A percentile compares a stretch with the other conserved stretches of the same genome.
Evolutionary conservation across 2,329 filamentous ascomycete genomes (phyloP).

Genomic region (Fusarium illudens): DNA sequence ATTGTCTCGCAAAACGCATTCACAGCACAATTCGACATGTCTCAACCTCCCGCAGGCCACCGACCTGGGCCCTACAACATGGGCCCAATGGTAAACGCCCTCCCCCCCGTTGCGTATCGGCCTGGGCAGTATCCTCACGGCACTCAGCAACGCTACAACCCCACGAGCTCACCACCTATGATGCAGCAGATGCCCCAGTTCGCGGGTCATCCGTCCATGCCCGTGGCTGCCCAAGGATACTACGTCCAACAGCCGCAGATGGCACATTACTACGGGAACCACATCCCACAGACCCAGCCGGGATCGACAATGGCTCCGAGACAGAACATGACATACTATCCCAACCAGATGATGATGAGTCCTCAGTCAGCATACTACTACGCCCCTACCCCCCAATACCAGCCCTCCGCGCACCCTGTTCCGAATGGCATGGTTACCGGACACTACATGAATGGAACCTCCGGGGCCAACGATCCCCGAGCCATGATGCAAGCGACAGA

Average conservation of each 20-base stretch:
- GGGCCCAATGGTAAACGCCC: slow-evolving; percentile 53
- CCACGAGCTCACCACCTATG: slow-evolving; percentile 49
- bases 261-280: slow-evolving; percentile 55
- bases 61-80: slow-evolving; percentile 56
- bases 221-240: slow-evolving; percentile 54
- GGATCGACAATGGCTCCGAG: slow-evolving; percentile 48
- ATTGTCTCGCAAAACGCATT: slow-evolving; percentile 51
- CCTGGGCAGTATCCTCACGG: slow-evolving; percentile 49
- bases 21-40: slow-evolving; percentile 54
- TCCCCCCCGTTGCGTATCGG: slow-evolving; percentile 54
- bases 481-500: slow-evolving; percentile 27
- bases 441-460: slow-evolving; percentile 46
- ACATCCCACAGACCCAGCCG: slow-evolving; percentile 51
- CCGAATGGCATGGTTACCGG: slow-evolving; percentile 47
- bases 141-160: slow-evolving; percentile 47
- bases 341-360: slow-evolving; percentile 54
- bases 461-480: slow-evolving; percentile 40
- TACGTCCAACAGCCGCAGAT: slow-evolving; percentile 58
- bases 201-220: slow-evolving; percentile 49
- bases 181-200: slow-evolving; percentile 54
- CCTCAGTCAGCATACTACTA: slow-evolving; percentile 58
- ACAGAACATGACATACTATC: slow-evolving; percentile 55
- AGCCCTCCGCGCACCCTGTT: slow-evolving; percentile 43
- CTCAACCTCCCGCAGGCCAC: slow-evolving; percentile 35
- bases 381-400: slow-evolving; percentile 49